Conservation (phyloP, 2,329 filamentous ascomycete genomes). For the Phialocephala subalpina region DNA sequence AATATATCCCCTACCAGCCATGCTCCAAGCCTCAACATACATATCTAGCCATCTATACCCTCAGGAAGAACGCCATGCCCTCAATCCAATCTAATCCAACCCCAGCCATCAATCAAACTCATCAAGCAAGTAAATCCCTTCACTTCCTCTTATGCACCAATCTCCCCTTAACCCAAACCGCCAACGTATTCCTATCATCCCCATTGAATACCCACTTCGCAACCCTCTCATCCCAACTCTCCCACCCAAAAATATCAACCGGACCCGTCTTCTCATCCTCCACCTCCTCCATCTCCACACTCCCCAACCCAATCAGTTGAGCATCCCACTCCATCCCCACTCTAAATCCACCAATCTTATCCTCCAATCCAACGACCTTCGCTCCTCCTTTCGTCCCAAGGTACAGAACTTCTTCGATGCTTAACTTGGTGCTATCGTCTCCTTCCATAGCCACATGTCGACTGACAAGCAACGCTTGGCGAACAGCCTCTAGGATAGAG, state of each 20-base stretch:
- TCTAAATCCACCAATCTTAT: constrained; percentile 81
- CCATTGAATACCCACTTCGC: constrained; percentile 96
- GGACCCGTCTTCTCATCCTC: constrained; percentile 59
- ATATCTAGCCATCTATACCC: neutral
- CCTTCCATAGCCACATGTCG: constrained; percentile 70
- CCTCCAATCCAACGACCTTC: constrained; percentile 76
- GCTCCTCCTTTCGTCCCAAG: constrained; percentile 91
- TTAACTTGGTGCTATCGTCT: constrained; percentile 67
- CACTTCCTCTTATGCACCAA: constrained; percentile 72
- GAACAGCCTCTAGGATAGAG: constrained; percentile 81
- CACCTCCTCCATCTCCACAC: constrained; percentile 48
- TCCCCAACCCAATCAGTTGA: constrained; percentile 75
- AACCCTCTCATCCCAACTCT: constrained; percentile 84
- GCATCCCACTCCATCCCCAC: constrained; percentile 91
- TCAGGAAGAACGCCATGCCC: neutral
- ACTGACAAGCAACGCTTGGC: constrained; percentile 82
- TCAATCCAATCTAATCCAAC: neutral
- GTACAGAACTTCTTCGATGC: constrained; percentile 86
- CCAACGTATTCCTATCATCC: constrained; percentile 88
- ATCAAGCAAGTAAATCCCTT: neutral
- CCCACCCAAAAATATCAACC: constrained; percentile 91
- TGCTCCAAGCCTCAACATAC: neutral
- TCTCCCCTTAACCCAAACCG: constrained; percentile 88
- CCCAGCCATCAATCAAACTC: neutral
- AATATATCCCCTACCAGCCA: neutral